These are phyloP conservation scores for Chaetomiaceae sp. DNA, from an alignment of 2,329 filamentous ascomycete species.

Conservation along the genomic window DNA sequence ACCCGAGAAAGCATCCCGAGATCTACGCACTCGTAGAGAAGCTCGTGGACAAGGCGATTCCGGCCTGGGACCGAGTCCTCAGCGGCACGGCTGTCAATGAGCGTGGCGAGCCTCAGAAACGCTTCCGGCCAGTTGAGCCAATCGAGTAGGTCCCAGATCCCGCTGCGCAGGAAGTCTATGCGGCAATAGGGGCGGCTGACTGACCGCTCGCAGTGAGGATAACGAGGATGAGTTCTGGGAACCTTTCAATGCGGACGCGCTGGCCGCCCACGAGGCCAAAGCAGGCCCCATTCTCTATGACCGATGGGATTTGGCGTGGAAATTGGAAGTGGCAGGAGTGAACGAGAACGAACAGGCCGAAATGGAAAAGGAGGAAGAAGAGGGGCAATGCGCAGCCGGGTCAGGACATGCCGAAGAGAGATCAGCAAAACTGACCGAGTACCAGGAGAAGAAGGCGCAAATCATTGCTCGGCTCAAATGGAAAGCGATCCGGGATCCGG, in stretches of 20 bases:
- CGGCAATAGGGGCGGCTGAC: not conserved
- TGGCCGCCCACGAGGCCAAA: constrained; percentile 3
- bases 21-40: constrained; percentile 33
- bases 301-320: no score
- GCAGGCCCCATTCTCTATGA: constrained; percentile 18
- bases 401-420: not conserved
- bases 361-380: constrained; percentile 19
- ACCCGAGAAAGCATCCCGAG: constrained; percentile 29
- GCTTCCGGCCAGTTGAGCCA: not conserved
- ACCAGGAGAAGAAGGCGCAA: constrained; percentile 19
- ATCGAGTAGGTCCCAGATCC: not conserved
- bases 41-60: constrained; percentile 32
- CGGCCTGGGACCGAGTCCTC: constrained; percentile 34
- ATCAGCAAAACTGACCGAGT: constrained; percentile 12
- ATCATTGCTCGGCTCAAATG: constrained; percentile 13
- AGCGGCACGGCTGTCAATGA: not conserved
- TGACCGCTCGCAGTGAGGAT: not conserved
- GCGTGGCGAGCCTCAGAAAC: not conserved
- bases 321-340: no score
- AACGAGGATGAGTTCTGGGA: constrained; percentile 5
- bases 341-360: no score
- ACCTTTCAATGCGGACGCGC: not conserved
- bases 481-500: constrained; percentile 12
- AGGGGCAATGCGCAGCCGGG: no score
- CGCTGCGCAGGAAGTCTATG: no score